A percentile compares a stretch with the other conserved stretches of the same genome.
These are phyloP conservation scores for Cryptococcus neoformans DNA, from an alignment of 1,284 basidiomycete genomes.

Conservation along the genomic window DNA sequence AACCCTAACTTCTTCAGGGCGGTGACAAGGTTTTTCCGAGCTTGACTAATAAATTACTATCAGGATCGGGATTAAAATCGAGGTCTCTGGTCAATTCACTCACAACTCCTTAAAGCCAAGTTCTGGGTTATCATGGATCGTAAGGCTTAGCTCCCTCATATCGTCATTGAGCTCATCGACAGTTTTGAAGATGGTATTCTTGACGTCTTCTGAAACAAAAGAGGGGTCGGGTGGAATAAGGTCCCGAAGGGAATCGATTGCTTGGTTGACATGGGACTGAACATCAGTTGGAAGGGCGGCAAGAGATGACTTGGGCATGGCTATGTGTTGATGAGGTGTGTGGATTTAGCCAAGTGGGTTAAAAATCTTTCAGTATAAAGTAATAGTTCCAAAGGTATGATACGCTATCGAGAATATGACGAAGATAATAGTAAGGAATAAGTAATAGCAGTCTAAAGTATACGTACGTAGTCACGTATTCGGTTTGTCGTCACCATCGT, in stretches of 20 bases:
- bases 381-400: too few relatives aligned
- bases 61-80: neutral
- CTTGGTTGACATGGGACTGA: conserved; percentile 20
- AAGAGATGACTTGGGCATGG: neutral
- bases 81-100: neutral
- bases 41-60: conserved; percentile 14
- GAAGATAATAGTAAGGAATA: too few relatives aligned
- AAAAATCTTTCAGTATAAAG: too few relatives aligned
- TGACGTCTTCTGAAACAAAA: neutral
- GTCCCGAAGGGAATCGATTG: conserved; percentile 8
- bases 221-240: neutral
- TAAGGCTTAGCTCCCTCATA: conserved; percentile 60
- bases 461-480: too few relatives aligned
- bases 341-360: too few relatives aligned
- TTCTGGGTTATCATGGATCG: conserved; percentile 57
- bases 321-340: too few relatives aligned
- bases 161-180: conserved; percentile 58
- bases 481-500: too few relatives aligned
- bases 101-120: conserved; percentile 29
- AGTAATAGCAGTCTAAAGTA: too few relatives aligned
- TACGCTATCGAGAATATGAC: too few relatives aligned
- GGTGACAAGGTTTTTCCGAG: conserved; percentile 18
- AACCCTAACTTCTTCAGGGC: conserved; percentile 24
- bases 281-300: conserved; percentile 12
- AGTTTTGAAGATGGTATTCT: conserved; percentile 24